Conservation (phyloP, 2,329 filamentous ascomycete species). For the Diaporthe amygdali region DNA sequence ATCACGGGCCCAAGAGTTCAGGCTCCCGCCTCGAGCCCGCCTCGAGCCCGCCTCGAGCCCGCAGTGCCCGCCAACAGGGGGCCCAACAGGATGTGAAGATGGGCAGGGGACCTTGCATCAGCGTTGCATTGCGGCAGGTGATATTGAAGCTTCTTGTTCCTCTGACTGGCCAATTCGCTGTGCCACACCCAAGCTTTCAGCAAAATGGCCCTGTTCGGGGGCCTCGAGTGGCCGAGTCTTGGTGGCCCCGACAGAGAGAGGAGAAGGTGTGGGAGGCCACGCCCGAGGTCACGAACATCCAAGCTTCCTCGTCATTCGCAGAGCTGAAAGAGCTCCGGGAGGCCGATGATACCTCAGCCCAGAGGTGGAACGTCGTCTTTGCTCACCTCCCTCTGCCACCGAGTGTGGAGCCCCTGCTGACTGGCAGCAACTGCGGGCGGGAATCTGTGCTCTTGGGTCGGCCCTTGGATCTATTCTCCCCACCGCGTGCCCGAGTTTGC, state of each 20-base stretch:
- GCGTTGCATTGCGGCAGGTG: constrained; percentile 19
- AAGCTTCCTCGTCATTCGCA: not conserved
- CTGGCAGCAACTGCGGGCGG: constrained; percentile 11
- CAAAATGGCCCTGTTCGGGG: not conserved
- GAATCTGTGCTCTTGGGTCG: not conserved
- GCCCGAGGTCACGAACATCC: constrained; percentile 15
- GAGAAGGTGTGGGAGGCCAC: not conserved
- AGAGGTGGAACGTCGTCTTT: not conserved
- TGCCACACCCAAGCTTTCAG: not conserved
- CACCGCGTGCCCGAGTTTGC: not conserved
- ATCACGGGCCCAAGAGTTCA: not conserved
- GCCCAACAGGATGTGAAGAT: constrained; percentile 25
- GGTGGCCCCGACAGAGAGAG: not conserved
- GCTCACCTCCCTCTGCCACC: not conserved
- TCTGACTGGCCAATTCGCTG: constrained; percentile 26
- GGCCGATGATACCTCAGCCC: not conserved
- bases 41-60: no score
- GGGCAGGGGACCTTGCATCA: constrained; percentile 30
- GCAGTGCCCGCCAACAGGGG: not conserved
- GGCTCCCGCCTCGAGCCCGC: no score
- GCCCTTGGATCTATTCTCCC: not conserved
- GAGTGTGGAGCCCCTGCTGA: not conserved
- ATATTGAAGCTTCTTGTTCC: constrained; percentile 11
- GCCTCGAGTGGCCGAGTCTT: not conserved
- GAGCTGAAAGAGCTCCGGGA: not conserved